phyloP scores from a whole-genome alignment of 331 rosid genomes.

The Spiraea crenata region DNA sequence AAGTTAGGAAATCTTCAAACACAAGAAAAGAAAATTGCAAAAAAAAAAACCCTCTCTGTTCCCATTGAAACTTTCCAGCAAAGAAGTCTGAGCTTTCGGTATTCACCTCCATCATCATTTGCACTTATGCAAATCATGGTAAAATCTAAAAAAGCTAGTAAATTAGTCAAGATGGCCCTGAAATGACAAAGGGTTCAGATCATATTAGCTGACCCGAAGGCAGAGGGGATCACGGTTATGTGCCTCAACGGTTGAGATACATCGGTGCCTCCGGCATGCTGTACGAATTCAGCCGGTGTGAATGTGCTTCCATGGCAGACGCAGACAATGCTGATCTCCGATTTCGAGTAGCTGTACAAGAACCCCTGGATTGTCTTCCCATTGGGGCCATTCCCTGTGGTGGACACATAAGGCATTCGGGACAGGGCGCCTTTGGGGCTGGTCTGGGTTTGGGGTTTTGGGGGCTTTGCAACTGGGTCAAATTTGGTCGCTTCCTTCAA shows the following conservation, averaged over 20 bases:
- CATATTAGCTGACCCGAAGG: constrained; percentile 16
- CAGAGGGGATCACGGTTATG: constrained; percentile 60
- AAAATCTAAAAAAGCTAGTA: background rate
- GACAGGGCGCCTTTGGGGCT: background rate
- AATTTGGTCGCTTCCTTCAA: constrained; percentile 20
- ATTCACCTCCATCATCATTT: background rate
- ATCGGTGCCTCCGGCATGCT: constrained; percentile 85
- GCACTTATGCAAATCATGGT: background rate
- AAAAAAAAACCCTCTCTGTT: no score
- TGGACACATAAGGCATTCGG: constrained; percentile 70
- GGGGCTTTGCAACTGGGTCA: constrained; percentile 33
- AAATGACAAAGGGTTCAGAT: background rate
- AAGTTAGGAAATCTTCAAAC: no score
- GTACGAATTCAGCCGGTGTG: constrained; percentile 80
- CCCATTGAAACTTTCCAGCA: no score
- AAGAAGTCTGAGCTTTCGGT: no score
- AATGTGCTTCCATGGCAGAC: constrained; percentile 86
- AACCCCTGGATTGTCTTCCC: constrained; percentile 68
- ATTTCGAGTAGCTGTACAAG: constrained; percentile 49
- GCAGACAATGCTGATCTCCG: constrained; percentile 74
- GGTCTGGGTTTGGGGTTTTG: constrained; percentile 30
- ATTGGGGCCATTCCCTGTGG: constrained; percentile 64
- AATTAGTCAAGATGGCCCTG: background rate
- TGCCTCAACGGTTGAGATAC: constrained; percentile 60
- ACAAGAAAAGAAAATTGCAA: no score